phyloP scores from a whole-genome alignment of 192 early-diverging fungal species.

The Coemansia sp. region DNA sequence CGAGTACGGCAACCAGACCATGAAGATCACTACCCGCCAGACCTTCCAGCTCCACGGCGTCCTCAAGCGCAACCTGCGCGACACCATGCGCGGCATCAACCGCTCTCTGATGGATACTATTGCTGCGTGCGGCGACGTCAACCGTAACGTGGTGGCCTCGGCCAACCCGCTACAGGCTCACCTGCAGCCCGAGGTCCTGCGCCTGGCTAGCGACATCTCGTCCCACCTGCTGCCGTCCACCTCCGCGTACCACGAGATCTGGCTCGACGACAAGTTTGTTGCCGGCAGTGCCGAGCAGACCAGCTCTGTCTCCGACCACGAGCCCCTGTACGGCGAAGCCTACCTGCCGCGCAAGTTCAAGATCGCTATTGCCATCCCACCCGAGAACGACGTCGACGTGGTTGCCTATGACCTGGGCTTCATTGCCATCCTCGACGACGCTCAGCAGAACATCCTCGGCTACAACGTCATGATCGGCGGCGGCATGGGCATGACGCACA shows the following conservation, averaged over 20 bases:
- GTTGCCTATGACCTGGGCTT: conserved; percentile 93
- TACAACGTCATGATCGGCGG: conserved; percentile 94
- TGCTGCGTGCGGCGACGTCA: conserved; percentile 97
- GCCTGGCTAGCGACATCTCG: conserved; percentile 67
- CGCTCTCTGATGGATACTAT: conserved; percentile 84
- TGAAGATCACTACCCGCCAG: conserved; percentile 95
- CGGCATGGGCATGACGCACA: conserved; percentile 98
- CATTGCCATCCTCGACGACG: conserved; percentile 78
- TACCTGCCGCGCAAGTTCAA: conserved; percentile 98
- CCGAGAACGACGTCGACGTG: conserved; percentile 95
- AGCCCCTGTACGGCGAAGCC: conserved; percentile 89
- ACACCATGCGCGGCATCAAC: conserved; percentile 89
- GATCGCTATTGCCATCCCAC: conserved; percentile 89
- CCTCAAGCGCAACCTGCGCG: conserved; percentile 83
- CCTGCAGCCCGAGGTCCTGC: conserved; percentile 71
- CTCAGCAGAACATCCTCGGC: conserved; percentile 66
- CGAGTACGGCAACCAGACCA: conserved; percentile 74
- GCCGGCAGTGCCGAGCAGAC: conserved; percentile 67
- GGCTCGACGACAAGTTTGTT: conserved; percentile 87
- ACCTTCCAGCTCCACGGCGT: conserved; percentile 97
- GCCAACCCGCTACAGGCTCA: conserved; percentile 77
- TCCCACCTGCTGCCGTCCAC: conserved; percentile 79
- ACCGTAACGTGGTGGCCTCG: conserved; percentile 93
- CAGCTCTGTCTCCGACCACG: conserved; percentile 53
- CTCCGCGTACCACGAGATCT: conserved; percentile 95